These are phyloP conservation scores for Globomyces pollinis-pini DNA, from an alignment of 192 early-diverging fungal species.

Conservation along the genomic window DNA sequence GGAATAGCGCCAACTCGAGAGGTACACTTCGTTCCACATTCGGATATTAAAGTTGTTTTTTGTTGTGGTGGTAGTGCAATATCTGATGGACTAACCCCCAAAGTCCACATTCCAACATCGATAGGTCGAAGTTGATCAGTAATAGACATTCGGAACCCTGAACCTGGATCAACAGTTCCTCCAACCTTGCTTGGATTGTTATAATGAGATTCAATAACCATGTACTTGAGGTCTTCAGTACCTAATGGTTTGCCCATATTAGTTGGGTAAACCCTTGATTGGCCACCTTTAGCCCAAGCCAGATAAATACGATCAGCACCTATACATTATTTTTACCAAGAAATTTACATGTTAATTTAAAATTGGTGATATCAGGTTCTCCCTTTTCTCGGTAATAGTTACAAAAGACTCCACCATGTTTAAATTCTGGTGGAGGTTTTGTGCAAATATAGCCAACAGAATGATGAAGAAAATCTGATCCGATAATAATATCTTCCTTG, in stretches of 20 bases:
- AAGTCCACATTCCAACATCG: conserved; percentile 9
- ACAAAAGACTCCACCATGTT: neutral
- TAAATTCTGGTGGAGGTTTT: conserved; percentile 3
- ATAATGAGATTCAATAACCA: conserved; percentile 8
- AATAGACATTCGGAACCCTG: conserved; percentile 2
- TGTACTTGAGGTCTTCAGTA: neutral
- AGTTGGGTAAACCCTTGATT: neutral
- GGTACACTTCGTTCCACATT: conserved; percentile 7
- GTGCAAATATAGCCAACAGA: conserved; percentile 8
- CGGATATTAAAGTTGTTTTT: neutral
- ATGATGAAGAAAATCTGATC: conserved; percentile 2
- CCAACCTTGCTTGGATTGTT: neutral
- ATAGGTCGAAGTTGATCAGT: conserved; percentile 7
- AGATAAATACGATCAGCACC: no score
- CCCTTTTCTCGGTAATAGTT: neutral
- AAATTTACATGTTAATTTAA: neutral
- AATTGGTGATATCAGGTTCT: neutral
- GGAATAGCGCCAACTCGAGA: neutral
- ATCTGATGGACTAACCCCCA: neutral
- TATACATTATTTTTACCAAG: no score
- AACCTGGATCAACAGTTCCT: neutral
- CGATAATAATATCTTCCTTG: neutral
- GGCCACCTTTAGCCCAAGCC: conserved; percentile 8
- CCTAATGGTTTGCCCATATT: conserved; percentile 8
- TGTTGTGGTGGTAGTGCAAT: neutral